Evolutionary conservation across 306 rosid species (phyloP).

Genomic region (Dalbergia cochinchinensis): DNA sequence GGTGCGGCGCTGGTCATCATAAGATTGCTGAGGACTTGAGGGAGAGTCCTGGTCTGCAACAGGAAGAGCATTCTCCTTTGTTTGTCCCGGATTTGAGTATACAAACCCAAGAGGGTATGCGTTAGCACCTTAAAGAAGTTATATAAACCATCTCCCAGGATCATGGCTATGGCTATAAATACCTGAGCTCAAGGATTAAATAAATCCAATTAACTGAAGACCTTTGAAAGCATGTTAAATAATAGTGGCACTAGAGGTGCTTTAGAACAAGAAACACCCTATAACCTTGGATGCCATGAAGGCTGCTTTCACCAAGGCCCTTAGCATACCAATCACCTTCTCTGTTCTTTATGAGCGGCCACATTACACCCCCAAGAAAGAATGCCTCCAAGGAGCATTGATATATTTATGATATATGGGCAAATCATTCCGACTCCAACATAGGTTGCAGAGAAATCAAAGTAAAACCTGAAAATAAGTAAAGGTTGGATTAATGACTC

Average conservation of each 20-base stretch:
- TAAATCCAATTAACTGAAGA: slow-evolving; percentile 27
- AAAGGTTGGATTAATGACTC: slow-evolving; percentile 18
- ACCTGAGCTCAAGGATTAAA: slow-evolving; percentile 52
- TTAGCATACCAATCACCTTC: slow-evolving; percentile 54
- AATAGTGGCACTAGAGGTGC: neutral
- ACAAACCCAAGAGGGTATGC: slow-evolving; percentile 51
- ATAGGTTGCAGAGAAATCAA: slow-evolving; percentile 63
- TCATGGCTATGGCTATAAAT: slow-evolving; percentile 60
- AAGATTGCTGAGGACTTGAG: slow-evolving; percentile 44
- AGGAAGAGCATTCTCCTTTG: slow-evolving; percentile 50
- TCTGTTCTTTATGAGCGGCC: slow-evolving; percentile 57
- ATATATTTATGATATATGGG: slow-evolving; percentile 62
- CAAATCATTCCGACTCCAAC: slow-evolving; percentile 73
- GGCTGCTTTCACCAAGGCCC: slow-evolving; percentile 36
- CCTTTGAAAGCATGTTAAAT: slow-evolving; percentile 25
- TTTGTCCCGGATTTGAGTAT: slow-evolving; percentile 38
- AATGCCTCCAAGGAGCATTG: slow-evolving; percentile 64
- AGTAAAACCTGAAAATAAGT: slow-evolving; percentile 55
- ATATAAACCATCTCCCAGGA: slow-evolving; percentile 65
- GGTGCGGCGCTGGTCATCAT: slow-evolving; percentile 54
- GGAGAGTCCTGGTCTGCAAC: slow-evolving; percentile 52
- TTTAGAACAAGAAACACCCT: slow-evolving; percentile 49
- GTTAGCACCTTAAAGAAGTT: slow-evolving; percentile 59
- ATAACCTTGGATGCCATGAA: slow-evolving; percentile 60
- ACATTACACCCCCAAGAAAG: slow-evolving; percentile 68